Base-by-base conservation (phyloP, 2,329 filamentous ascomycete genomes). In the Aspergillus sp. region DNA sequence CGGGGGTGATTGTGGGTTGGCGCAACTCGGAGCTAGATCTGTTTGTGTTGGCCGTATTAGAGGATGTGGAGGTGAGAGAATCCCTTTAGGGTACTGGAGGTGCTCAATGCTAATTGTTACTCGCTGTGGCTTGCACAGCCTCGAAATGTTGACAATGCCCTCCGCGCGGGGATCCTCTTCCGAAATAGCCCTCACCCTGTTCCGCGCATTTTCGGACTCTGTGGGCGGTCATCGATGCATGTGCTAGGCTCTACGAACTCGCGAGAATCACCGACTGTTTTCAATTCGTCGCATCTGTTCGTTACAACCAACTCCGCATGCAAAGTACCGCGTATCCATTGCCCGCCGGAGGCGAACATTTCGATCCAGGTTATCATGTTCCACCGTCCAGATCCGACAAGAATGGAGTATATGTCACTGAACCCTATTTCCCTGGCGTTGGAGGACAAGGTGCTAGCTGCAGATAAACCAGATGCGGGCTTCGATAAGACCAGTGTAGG, bases 361-460 rank as follows among this genome's bases (percentile, higher is more conserved):
- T 92, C 89, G 50, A 87, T 96, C 50, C 95, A 99, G 74, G 86
- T 97, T 49, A 91, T 98, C 61, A 83, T 96, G 60, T 99, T 96
- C 77, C 89, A 97, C 70, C 85, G 93, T 51, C 95, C 95, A 0
- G 86, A 90, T 60, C 94, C 95, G 0, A 88, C 85, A 34, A 87
- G 89, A 59, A 98, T 99, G 95, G 94, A 99, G 77, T 99, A 98
- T 76, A 90, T 98, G 69, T 99, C 95, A 1, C 82, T 97, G 22
- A 86, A 88, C 30, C 94, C 95, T 0, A 98, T 99, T 55, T 89
- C 93, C 0, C 83, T 99, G 47, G 93, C 93, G 0, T 81, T 99
- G 15, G 91, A 86, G 2, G 91, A 94, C 72, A 92, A 94, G 69
- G 81, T 67, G 60, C 81, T 72, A 53, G 77, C 54, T 45, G 72